Base-by-base conservation (phyloP, 805 yeast species). In the Candida silvicultrix region DNA sequence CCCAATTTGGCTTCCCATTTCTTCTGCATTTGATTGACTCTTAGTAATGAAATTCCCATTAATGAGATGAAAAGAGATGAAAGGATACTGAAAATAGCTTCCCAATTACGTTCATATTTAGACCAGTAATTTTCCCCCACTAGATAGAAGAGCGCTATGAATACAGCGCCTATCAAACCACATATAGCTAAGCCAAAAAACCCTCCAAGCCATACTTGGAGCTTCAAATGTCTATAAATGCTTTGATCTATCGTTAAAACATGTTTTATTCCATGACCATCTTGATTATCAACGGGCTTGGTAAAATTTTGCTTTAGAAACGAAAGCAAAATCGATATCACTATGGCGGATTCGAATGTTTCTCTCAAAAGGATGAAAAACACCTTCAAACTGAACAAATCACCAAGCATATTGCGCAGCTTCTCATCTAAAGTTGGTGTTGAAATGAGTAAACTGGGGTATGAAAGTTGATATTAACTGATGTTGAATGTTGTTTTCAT, bases 281-380 rank as follows among this genome's bases (percentile, higher is more conserved):
- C 20, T 14, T n/a, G n/a, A 32, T 36, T 22, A 15, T 23, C 29
- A 22, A 10, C 28, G 34, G 46, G 51, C 14, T 66, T 50, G 12
- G 53, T 95, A 53, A 90, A 76, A 54, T 95, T 88, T 68, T 89
- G 97, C 65, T 88, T 88, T 56, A 90, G 75, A 68, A 92, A 92
- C 16, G 98, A 95, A 48, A 92, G 74, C 49, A 92, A 74, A 40
- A 92, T 97, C 3, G 98, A 89, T 49, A 94, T 85, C 51, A 92
- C 88, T 52, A 92, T 79, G 40, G 92, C 82, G 14, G 97, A 97
- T 69, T 92, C 99, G 53, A 92, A 74, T 21, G 95, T 74, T 70
- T 92, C 99, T 73, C 99, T 83, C 65, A 92, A 82, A 45, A 89
- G 89, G 53, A 90, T 82, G 68, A 89, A 88, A 71, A 89, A 89